phyloP scores from a whole-genome alignment of 2,329 filamentous ascomycete genomes.

The Cladosporium sp. region DNA sequence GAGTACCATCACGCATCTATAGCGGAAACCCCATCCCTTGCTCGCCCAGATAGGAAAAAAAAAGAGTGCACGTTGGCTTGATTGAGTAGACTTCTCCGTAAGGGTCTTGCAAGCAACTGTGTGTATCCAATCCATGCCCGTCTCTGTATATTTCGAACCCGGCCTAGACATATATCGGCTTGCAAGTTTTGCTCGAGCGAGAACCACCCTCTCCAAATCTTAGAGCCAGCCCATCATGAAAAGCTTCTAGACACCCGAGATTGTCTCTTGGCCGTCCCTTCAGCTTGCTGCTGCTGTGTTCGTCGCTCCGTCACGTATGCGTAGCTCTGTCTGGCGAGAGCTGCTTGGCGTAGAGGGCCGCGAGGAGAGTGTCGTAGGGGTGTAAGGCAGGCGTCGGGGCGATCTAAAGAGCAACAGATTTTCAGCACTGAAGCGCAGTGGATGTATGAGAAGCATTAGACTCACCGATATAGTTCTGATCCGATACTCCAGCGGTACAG shows the following conservation, averaged over 20 bases:
- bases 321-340: background rate
- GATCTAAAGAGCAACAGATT: background rate
- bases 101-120: too few relatives aligned
- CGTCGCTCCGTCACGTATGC: background rate
- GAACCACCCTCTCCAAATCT: too few relatives aligned
- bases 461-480: slow-evolving; percentile 1
- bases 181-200: too few relatives aligned
- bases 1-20: too few relatives aligned
- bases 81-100: too few relatives aligned
- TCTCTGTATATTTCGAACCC: too few relatives aligned
- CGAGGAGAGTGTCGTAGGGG: slow-evolving; percentile 1
- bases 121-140: too few relatives aligned
- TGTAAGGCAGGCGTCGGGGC: background rate
- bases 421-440: background rate
- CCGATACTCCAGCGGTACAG: background rate
- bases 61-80: too few relatives aligned
- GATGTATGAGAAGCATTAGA: background rate
- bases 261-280: background rate
- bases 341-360: slow-evolving; percentile 1
- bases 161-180: background rate
- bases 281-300: background rate
- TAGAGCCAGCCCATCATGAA: background rate
- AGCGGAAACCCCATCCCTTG: too few relatives aligned
- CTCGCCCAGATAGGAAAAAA: too few relatives aligned
- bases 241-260: background rate